Evolutionary conservation across 1,284 basidiomycete species (phyloP).

Genomic region (Lignosus rhinocerotis): DNA sequence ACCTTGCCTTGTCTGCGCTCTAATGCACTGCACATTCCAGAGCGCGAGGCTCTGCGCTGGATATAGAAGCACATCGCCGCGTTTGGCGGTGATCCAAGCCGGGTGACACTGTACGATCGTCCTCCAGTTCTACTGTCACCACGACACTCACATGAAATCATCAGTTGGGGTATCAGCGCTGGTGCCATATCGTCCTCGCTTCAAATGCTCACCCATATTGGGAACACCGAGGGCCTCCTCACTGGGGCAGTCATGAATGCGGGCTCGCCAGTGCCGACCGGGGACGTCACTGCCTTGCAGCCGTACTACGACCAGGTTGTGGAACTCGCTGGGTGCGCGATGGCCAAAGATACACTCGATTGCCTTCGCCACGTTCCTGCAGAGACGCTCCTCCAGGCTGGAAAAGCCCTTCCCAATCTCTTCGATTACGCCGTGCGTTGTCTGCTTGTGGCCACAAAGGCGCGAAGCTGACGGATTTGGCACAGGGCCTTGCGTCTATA

Average conservation of each 20-base stretch:
- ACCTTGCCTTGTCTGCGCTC: background rate
- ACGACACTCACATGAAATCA: no score
- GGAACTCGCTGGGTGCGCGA: constrained; percentile 31
- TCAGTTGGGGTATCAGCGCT: constrained; percentile 44
- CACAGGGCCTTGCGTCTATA: constrained; percentile 24
- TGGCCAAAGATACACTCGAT: constrained; percentile 36
- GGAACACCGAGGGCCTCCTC: constrained; percentile 35
- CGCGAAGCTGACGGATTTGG: background rate
- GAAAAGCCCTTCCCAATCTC: constrained; percentile 29
- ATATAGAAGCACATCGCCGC: constrained; percentile 60
- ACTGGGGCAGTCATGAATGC: constrained; percentile 39
- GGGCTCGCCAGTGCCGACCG: constrained; percentile 34
- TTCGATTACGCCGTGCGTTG: constrained; percentile 6
- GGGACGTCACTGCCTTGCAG: constrained; percentile 35
- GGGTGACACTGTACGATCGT: constrained; percentile 52
- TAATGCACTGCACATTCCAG: background rate
- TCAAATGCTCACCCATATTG: constrained; percentile 35
- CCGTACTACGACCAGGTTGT: constrained; percentile 37
- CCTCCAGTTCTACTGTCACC: background rate
- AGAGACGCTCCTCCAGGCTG: constrained; percentile 30
- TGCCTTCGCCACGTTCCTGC: constrained; percentile 39
- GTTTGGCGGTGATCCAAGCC: constrained; percentile 64
- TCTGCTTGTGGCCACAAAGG: no score
- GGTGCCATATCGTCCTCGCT: constrained; percentile 39
- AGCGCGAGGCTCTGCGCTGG: constrained; percentile 29